Evolutionary conservation across 1,284 basidiomycete genomes (phyloP).

Genomic region (Cutaneotrichosporon cavernicola): DNA sequence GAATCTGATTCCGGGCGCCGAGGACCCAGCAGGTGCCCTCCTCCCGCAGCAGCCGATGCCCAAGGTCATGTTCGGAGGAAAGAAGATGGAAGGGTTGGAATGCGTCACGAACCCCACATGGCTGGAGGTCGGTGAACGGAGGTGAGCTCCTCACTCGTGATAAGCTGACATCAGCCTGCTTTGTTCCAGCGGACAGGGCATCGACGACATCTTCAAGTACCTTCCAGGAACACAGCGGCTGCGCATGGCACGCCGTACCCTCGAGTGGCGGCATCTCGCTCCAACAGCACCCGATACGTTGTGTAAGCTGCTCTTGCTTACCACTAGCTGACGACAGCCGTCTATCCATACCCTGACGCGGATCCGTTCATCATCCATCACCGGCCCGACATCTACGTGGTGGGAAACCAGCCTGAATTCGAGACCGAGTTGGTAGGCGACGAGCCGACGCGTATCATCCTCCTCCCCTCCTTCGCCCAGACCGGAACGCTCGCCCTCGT

Average conservation of each 20-base stretch:
- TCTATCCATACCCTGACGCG: constrained; percentile 82
- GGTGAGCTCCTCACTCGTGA: constrained; percentile 25
- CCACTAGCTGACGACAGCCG: constrained; percentile 58
- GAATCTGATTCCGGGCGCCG: constrained; percentile 78
- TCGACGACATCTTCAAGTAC: constrained; percentile 96
- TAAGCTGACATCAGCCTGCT: constrained; percentile 63
- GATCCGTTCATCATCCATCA: constrained; percentile 87
- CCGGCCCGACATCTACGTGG: constrained; percentile 83
- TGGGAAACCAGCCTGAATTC: constrained; percentile 89
- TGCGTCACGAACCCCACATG: constrained; percentile 90
- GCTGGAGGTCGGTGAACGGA: constrained; percentile 60
- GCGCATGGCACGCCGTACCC: constrained; percentile 71
- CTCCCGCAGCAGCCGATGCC: constrained; percentile 94
- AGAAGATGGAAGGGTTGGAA: constrained; percentile 63
- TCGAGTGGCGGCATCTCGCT: constrained; percentile 93
- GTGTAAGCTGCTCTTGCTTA: constrained; percentile 49
- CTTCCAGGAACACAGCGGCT: constrained; percentile 58
- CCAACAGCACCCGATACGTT: constrained; percentile 98
- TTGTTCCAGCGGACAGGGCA: constrained; percentile 82
- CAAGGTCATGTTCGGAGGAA: constrained; percentile 78
- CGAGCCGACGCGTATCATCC: constrained; percentile 64
- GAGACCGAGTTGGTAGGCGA: constrained; percentile 65
- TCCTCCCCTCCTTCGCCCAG: constrained; percentile 77
- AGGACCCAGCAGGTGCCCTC: constrained; percentile 82
- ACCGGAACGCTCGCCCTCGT: constrained; percentile 65